Percentiles rank a stretch among this genome's conserved stretches.
These are phyloP conservation scores for Aspergillus neoniger DNA, from an alignment of 2,329 filamentous ascomycete species.

Conservation along the genomic window DNA sequence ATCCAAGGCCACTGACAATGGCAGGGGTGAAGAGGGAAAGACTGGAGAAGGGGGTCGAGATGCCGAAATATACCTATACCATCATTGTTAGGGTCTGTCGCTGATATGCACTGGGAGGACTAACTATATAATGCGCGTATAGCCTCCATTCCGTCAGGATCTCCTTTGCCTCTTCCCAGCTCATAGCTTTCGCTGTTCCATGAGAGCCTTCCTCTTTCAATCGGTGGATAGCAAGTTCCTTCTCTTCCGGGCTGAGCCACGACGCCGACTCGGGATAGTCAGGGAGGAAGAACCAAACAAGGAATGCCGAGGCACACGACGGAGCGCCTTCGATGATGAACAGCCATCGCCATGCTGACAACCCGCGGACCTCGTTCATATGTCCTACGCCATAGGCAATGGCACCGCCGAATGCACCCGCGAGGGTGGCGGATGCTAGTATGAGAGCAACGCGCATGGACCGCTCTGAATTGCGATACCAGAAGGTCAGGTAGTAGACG, in stretches of 20 bases:
- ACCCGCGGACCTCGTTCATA: conserved; percentile 32
- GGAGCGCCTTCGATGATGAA: conserved; percentile 50
- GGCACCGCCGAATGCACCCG: conserved; percentile 56
- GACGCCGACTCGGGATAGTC: conserved; percentile 53
- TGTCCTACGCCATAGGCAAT: conserved; percentile 56
- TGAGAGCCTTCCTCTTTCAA: conserved; percentile 46
- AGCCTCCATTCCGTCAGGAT: conserved; percentile 54
- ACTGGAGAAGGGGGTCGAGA: conserved; percentile 59
- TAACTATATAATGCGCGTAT: conserved; percentile 53
- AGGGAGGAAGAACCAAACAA: conserved; percentile 51
- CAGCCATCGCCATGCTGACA: conserved; percentile 51
- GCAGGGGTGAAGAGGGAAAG: conserved; percentile 64
- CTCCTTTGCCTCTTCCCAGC: conserved; percentile 50
- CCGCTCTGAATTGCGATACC: conserved; percentile 59
- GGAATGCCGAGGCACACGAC: conserved; percentile 38
- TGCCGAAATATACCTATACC: conserved; percentile 52
- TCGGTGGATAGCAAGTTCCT: conserved; percentile 43
- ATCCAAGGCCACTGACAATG: conserved; percentile 61
- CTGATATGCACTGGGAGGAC: neutral
- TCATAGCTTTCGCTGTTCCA: conserved; percentile 45
- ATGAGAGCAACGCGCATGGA: conserved; percentile 60
- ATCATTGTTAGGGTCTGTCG: conserved; percentile 3
- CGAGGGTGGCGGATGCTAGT: conserved; percentile 58
- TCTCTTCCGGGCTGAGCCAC: conserved; percentile 51
- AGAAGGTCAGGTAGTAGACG: conserved; percentile 54